phyloP scores from a whole-genome alignment of 1,139 yeast species.

The Zygoascus sp. region DNA sequence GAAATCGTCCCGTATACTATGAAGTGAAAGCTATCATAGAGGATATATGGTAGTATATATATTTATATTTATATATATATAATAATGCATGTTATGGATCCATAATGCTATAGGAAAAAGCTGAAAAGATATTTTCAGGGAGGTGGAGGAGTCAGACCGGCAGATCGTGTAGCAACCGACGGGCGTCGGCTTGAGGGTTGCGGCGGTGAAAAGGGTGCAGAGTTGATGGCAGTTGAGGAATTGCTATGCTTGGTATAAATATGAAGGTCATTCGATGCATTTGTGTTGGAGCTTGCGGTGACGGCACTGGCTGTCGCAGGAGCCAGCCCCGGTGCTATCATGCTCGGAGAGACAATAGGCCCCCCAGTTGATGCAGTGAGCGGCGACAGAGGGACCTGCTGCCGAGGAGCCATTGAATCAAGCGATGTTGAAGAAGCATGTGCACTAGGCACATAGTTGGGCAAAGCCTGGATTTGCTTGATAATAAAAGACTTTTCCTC shows the following conservation, averaged over 20 bases:
- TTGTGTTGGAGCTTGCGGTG: slow-evolving; percentile 4
- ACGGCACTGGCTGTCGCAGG: slow-evolving; percentile 3
- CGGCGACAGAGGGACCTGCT: slow-evolving; percentile 3
- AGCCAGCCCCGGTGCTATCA: neutral
- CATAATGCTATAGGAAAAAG: neutral
- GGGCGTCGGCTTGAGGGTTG: slow-evolving; percentile 6
- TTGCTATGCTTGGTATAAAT: slow-evolving; percentile 5
- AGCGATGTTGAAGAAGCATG: slow-evolving; percentile 16
- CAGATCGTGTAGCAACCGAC: neutral
- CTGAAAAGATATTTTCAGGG: no score
- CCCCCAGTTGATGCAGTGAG: slow-evolving; percentile 5
- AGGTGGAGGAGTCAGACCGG: neutral
- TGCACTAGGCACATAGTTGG: slow-evolving; percentile 14
- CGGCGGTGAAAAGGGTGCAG: neutral
- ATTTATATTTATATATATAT: neutral
- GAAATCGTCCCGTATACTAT: slow-evolving; percentile 17
- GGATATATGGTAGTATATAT: neutral
- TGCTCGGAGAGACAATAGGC: slow-evolving; percentile 2
- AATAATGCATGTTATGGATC: neutral
- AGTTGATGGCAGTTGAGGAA: neutral
- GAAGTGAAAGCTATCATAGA: no score
- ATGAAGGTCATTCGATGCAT: neutral
- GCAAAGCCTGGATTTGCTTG: slow-evolving; percentile 62
- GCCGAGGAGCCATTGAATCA: slow-evolving; percentile 8
- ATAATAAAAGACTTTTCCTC: slow-evolving; percentile 82